Percentiles rank a stretch among this genome's conserved stretches.
Evolutionary conservation across 2,329 filamentous ascomycete genomes (phyloP).

Genomic region (Neurospora crassa): DNA sequence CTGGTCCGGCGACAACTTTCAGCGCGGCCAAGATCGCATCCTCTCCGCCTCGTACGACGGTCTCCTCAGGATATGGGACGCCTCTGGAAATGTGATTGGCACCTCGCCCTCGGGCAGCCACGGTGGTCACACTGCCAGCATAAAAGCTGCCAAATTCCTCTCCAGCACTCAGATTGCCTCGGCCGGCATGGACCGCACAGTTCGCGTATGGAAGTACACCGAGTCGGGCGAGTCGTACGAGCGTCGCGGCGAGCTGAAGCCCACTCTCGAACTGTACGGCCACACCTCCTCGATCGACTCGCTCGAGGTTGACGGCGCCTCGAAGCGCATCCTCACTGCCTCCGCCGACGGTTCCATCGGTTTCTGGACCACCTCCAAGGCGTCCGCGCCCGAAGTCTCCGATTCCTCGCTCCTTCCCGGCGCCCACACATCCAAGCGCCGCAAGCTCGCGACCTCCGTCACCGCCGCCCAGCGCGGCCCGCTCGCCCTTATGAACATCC

Average conservation of each 20-base stretch:
- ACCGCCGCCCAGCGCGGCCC: constrained; percentile 61
- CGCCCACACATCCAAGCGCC: constrained; percentile 61
- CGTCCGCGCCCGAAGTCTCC: constrained; percentile 65
- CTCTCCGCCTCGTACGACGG: constrained; percentile 94
- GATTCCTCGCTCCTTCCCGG: constrained; percentile 54
- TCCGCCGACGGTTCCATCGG: constrained; percentile 76
- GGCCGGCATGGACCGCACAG: constrained; percentile 71
- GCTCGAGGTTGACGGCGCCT: constrained; percentile 55
- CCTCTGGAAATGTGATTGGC: constrained; percentile 74
- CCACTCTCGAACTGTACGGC: constrained; percentile 73
- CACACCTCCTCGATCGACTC: constrained; percentile 68
- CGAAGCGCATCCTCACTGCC: constrained; percentile 73
- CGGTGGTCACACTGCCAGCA: constrained; percentile 65
- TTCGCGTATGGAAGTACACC: constrained; percentile 83
- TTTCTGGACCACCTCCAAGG: constrained; percentile 79
- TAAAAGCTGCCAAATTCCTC: constrained; percentile 79
- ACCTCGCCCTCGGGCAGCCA: constrained; percentile 57
- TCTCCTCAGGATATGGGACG: constrained; percentile 79
- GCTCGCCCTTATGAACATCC: constrained; percentile 60
- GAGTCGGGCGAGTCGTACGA: constrained; percentile 46
- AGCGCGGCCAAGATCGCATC: constrained; percentile 57
- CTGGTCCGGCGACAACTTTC: constrained; percentile 42
- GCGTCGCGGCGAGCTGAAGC: constrained; percentile 53
- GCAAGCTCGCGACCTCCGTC: constrained; percentile 53
- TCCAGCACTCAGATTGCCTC: constrained; percentile 72